Percentiles rank a stretch among this genome's conserved stretches.
Conservation (phyloP, 2,329 filamentous ascomycete species). For the Drechslerella stenobrocha region DNA sequence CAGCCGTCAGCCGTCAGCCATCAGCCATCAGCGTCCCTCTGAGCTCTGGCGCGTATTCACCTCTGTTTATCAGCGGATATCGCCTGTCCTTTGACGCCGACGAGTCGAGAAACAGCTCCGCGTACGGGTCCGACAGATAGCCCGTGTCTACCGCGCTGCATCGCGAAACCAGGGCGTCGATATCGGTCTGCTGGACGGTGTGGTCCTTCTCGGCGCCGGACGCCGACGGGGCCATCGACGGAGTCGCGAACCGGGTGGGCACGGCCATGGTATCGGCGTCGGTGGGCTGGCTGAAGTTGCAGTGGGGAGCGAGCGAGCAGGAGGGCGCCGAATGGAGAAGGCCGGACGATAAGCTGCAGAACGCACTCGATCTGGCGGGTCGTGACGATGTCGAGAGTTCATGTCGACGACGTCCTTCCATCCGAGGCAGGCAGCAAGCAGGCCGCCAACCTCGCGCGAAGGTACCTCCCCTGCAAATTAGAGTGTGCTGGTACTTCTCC, state of each 20-base stretch:
- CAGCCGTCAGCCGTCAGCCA: constrained; percentile 4
- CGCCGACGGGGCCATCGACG: constrained; percentile 7
- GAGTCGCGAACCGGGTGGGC: constrained; percentile 35
- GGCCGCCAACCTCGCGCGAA: too few relatives aligned
- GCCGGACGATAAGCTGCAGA: constrained; percentile 1
- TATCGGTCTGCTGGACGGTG: constrained; percentile 84
- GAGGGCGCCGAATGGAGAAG: neutral
- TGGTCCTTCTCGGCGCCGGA: constrained; percentile 63
- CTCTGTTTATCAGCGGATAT: constrained; percentile 91
- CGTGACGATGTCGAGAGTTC: neutral
- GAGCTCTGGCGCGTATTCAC: constrained; percentile 58
- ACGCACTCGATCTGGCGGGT: constrained; percentile 24
- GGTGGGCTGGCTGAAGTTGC: neutral
- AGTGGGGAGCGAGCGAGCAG: constrained; percentile 7
- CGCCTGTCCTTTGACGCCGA: constrained; percentile 61
- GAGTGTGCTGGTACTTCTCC: neutral
- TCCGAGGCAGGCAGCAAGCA: constrained; percentile 16
- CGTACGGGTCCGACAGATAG: constrained; percentile 82
- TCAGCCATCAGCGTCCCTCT: neutral
- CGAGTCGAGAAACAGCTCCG: constrained; percentile 67
- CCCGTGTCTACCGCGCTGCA: constrained; percentile 84
- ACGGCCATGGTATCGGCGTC: constrained; percentile 21
- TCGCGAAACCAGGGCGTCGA: constrained; percentile 84
- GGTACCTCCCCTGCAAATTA: constrained; percentile 5
- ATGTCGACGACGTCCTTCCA: constrained; percentile 1